Base-by-base conservation (phyloP, 805 yeast genomes). In the Ogataea ramenticola region DNA sequence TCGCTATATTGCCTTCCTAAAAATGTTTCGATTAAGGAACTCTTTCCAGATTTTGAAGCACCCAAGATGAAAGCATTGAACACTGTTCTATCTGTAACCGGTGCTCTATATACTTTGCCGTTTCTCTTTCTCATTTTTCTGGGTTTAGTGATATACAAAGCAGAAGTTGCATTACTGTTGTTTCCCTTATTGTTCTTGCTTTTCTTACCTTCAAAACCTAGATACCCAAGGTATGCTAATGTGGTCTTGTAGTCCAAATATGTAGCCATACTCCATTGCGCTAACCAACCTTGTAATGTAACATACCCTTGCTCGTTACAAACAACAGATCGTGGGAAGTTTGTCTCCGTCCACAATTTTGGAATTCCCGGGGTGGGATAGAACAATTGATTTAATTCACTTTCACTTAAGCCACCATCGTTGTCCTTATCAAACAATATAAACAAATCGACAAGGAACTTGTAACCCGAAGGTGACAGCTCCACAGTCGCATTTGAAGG, bases 211-310 rank as follows among this genome's bases (percentile, higher is more conserved):
- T 86, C 95, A 57, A 84, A 91, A 0, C 99, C 99, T 44, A 93
- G 72, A 65, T 86, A 87, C 0, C 95, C 96, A 48, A 93, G 65
- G 55, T 91, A 93, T 41, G 88, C 95, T 41, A 93, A 71, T 0
- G 98, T 89, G 1, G 88, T 82, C 52, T 75, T 79, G 57, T 85
- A 79, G 54, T 90, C 96, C 27, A 93, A 66, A 52, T 79, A 89
- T 0, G 98, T 91, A 0, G 96, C 88, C 86, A 93, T 85, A 53
- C 91, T 83, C 99, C 99, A 93, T 56, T 91, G 98, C 0, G 99
- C 99, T 33, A 93, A 66, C 99, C 99, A 93, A 3, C 99, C 99
- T 65, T 95, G 99, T 24, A 93, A 64, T 0, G 98, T 88, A 4
- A 93, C 89, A 58, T 80, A 76, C 0, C 96, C 97, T 49, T 80